These are phyloP conservation scores for Alternaria infectoria DNA, from an alignment of 2,329 filamentous ascomycete genomes.

Conservation along the genomic window DNA sequence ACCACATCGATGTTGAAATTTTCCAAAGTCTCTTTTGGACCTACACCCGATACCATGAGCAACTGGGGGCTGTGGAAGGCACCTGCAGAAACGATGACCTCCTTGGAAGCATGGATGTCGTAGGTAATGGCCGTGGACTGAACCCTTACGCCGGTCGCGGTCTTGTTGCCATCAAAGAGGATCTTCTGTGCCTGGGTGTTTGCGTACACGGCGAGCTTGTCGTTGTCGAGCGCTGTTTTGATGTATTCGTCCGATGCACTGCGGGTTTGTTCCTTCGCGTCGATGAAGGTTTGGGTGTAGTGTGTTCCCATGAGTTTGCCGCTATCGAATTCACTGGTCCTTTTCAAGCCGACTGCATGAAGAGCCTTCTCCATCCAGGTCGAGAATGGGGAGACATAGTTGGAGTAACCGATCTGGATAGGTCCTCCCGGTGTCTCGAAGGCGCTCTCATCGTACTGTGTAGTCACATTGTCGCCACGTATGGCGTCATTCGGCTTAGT, in stretches of 20 bases:
- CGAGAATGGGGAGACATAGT: slow-evolving; percentile 21
- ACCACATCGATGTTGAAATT: slow-evolving; percentile 25
- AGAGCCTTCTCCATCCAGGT: slow-evolving; percentile 22
- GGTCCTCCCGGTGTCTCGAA: slow-evolving; percentile 10
- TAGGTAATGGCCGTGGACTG: slow-evolving; percentile 50
- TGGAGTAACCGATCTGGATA: slow-evolving; percentile 23
- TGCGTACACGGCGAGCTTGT: slow-evolving; percentile 32
- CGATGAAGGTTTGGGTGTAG: slow-evolving; percentile 33
- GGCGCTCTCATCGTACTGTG: slow-evolving; percentile 8
- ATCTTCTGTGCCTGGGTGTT: slow-evolving; percentile 43
- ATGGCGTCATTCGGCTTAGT: slow-evolving; percentile 24
- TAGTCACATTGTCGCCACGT: slow-evolving; percentile 12
- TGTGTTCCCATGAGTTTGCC: slow-evolving; percentile 20
- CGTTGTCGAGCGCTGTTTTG: not conserved
- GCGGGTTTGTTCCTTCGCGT: slow-evolving; percentile 12
- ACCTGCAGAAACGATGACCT: not conserved
- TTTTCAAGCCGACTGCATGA: slow-evolving; percentile 16
- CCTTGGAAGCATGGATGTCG: slow-evolving; percentile 35
- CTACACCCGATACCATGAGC: slow-evolving; percentile 47
- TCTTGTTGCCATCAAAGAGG: slow-evolving; percentile 34
- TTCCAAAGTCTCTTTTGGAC: slow-evolving; percentile 23
- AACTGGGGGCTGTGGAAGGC: slow-evolving; percentile 37
- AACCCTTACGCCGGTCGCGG: slow-evolving; percentile 37
- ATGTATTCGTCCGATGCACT: slow-evolving; percentile 13
- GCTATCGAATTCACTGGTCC: slow-evolving; percentile 16